Conservation (phyloP, 768 basidiomycete species). For the Agaricus blazei region DNA sequence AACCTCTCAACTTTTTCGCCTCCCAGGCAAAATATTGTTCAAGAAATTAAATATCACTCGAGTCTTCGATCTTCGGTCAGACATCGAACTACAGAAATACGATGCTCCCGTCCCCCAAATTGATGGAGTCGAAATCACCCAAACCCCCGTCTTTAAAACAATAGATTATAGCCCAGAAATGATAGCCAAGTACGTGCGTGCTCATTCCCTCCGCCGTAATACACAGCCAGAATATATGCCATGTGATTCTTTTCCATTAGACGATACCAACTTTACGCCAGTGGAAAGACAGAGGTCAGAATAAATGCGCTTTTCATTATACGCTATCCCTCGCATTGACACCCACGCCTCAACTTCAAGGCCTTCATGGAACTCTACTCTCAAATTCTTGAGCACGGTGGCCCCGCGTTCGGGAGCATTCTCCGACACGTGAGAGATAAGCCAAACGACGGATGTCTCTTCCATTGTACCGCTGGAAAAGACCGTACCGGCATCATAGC, state of each 20-base stretch:
- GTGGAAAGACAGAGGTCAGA: conserved; percentile 70
- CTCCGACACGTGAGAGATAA: conserved; percentile 70
- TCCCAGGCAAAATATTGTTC: conserved; percentile 52
- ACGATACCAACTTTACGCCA: conserved; percentile 71
- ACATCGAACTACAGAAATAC: conserved; percentile 75
- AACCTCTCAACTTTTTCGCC: neutral
- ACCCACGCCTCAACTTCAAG: conserved; percentile 25
- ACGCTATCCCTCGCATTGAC: neutral
- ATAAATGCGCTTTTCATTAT: neutral
- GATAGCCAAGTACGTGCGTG: conserved; percentile 76
- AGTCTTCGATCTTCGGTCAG: conserved; percentile 76
- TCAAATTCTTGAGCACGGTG: conserved; percentile 75
- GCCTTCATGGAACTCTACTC: conserved; percentile 79
- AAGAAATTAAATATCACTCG: conserved; percentile 57
- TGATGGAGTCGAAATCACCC: conserved; percentile 56
- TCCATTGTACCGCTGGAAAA: conserved; percentile 86
- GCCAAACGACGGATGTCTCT: conserved; percentile 58
- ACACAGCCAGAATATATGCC: conserved; percentile 13
- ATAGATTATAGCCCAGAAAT: conserved; percentile 82
- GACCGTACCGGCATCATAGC: conserved; percentile 77
- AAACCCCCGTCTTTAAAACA: conserved; percentile 59
- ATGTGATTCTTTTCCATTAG: conserved; percentile 31
- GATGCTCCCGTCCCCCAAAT: conserved; percentile 58
- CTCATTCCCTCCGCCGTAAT: conserved; percentile 12
- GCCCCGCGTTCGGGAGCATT: conserved; percentile 61